A percentile compares a stretch with the other conserved stretches of the same genome.
phyloP scores from a whole-genome alignment of 495 filamentous ascomycete species.

The Trichocladium antarcticum region DNA sequence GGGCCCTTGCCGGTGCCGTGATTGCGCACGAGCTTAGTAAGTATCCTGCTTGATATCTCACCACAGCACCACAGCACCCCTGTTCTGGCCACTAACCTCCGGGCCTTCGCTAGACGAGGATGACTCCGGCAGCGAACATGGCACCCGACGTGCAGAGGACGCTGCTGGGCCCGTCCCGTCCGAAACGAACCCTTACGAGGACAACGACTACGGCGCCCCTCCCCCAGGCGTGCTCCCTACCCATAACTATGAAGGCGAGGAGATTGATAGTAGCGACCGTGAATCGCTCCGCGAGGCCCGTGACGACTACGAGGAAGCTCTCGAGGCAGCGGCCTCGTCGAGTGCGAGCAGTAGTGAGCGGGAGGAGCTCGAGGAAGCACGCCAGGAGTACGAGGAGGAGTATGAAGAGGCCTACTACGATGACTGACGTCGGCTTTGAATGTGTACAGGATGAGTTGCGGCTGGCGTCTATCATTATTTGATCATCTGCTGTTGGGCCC shows the following conservation, averaged over 20 bases:
- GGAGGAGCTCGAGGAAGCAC: slow-evolving; percentile 35
- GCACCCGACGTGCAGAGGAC: neutral
- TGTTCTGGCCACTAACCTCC: neutral
- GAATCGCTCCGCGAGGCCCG: slow-evolving; percentile 32
- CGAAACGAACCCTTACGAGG: no score
- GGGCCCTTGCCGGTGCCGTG: slow-evolving; percentile 46
- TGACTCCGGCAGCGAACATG: slow-evolving; percentile 1
- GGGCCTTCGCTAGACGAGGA: neutral
- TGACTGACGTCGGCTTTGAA: slow-evolving; percentile 12
- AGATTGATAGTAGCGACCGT: slow-evolving; percentile 30
- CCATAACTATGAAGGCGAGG: slow-evolving; percentile 28
- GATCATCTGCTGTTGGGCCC: no score
- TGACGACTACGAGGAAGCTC: slow-evolving; percentile 31
- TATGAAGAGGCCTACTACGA: slow-evolving; percentile 41
- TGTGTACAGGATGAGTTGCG: neutral
- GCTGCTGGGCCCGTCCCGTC: no score
- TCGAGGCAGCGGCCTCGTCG: slow-evolving; percentile 26
- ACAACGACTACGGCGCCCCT: neutral
- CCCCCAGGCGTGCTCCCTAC: slow-evolving; percentile 14
- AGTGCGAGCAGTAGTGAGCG: slow-evolving; percentile 33
- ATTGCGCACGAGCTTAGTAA: slow-evolving; percentile 44
- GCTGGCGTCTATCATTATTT: no score
- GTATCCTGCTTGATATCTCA: slow-evolving; percentile 8
- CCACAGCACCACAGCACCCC: no score
- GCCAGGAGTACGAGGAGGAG: slow-evolving; percentile 38